Evolutionary conservation across 2,329 filamentous ascomycete species (phyloP).

Genomic region (Epichloe baconii): DNA sequence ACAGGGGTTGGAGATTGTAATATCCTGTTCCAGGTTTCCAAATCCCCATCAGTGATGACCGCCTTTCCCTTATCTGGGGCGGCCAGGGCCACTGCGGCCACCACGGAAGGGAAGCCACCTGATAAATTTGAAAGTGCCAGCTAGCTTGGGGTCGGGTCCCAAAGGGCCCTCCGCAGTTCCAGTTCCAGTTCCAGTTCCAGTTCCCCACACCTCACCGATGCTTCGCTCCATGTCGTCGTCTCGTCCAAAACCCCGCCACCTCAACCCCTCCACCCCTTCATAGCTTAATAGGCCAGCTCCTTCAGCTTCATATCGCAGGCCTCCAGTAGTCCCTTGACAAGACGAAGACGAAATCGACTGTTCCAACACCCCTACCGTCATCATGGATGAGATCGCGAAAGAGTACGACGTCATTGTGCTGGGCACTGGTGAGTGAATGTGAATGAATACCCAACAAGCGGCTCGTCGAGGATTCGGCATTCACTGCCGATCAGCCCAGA

Average conservation of each 20-base stretch:
- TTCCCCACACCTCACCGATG: conserved; percentile 16
- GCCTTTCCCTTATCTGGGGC: not conserved
- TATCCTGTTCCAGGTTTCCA: not conserved
- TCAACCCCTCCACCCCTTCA: conserved; percentile 12
- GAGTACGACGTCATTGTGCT: conserved; percentile 99
- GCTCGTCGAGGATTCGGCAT: not conserved
- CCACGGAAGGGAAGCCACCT: no score
- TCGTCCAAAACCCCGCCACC: conserved; percentile 15
- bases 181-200: not conserved
- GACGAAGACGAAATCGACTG: not conserved
- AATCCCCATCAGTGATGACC: conserved; percentile 1
- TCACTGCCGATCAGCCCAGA: not conserved
- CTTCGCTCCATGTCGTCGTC: conserved; percentile 5
- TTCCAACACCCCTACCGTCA: conserved; percentile 13
- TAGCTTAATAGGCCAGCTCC: not conserved
- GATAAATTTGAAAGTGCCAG: no score
- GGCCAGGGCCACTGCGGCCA: not conserved
- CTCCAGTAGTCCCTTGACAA: not conserved
- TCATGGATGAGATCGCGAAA: conserved; percentile 94
- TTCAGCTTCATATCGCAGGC: conserved; percentile 2
- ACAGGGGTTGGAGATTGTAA: not conserved
- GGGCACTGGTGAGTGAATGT: conserved; percentile 69
- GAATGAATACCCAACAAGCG: not conserved
- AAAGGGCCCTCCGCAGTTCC: no score
- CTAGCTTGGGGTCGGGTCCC: no score